Conservation (phyloP, 495 filamentous ascomycete genomes). For the Penicillium verhagenii region DNA sequence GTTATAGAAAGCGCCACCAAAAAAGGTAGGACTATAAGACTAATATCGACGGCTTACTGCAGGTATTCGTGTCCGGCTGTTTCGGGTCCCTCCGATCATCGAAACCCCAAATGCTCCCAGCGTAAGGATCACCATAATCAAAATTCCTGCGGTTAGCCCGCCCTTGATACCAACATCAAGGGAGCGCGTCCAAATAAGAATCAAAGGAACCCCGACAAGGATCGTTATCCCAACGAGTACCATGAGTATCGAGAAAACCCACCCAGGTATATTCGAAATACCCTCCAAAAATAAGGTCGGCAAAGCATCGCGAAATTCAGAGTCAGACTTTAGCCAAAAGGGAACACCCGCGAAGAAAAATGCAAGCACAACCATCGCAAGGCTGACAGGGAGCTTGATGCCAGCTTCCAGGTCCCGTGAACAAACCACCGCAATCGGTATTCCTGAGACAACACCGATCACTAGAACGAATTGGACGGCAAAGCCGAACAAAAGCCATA, state of each 20-base stretch:
- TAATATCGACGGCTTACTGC: too few species aligned
- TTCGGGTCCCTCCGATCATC: background rate
- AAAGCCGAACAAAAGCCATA: background rate
- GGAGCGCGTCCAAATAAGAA: background rate
- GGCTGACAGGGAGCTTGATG: background rate
- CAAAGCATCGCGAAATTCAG: background rate
- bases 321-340: background rate
- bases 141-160: background rate
- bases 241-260: background rate
- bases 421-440: background rate
- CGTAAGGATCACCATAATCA: background rate
- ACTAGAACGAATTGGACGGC: background rate
- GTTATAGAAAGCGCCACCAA: too few species aligned
- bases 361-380: background rate
- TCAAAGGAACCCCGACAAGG: background rate
- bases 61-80: too few species aligned
- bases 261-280: background rate
- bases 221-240: background rate
- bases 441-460: background rate
- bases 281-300: background rate
- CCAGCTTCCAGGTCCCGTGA: background rate
- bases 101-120: background rate
- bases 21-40: too few species aligned
- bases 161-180: slow-evolving; percentile 8
- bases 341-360: background rate